Conservation (phyloP, 2,329 filamentous ascomycete genomes). For the Cladosporium cucumerinum region DNA sequence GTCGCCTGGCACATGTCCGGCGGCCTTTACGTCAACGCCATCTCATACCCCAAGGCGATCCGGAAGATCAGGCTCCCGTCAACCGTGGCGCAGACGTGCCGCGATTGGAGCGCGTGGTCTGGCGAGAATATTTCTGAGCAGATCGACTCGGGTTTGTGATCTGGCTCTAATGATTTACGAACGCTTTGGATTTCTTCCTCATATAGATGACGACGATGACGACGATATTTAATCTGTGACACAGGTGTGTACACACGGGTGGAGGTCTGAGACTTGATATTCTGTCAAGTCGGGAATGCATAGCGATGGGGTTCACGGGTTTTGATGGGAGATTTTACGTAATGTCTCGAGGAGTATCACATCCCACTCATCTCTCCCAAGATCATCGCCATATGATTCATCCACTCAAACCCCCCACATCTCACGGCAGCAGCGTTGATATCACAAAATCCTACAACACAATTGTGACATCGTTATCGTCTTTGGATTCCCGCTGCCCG, state of each 20-base stretch:
- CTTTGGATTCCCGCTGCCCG: neutral
- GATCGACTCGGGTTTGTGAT: constrained; percentile 28
- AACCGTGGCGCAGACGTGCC: constrained; percentile 34
- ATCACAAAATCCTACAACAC: neutral
- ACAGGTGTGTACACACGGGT: neutral
- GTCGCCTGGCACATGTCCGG: constrained; percentile 35
- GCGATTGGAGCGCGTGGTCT: constrained; percentile 26
- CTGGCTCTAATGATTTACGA: neutral
- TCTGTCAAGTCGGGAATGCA: neutral
- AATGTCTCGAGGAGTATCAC: neutral
- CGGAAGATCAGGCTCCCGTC: constrained; percentile 28
- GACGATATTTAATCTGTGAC: neutral
- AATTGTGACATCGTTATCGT: neutral
- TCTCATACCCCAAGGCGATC: constrained; percentile 30
- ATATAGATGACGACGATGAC: neutral
- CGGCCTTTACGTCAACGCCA: constrained; percentile 33
- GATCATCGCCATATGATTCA: no score
- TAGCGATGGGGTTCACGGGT: neutral
- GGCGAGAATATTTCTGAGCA: constrained; percentile 24
- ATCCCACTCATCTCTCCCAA: neutral
- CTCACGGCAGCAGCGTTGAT: neutral
- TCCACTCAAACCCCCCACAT: neutral
- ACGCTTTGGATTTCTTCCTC: neutral
- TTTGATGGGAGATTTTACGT: neutral
- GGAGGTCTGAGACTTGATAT: neutral